Percentiles rank a stretch among this genome's conserved stretches.
Evolutionary conservation across 345 rosid genomes (phyloP).

Genomic region (Stellera chamaejasme): DNA sequence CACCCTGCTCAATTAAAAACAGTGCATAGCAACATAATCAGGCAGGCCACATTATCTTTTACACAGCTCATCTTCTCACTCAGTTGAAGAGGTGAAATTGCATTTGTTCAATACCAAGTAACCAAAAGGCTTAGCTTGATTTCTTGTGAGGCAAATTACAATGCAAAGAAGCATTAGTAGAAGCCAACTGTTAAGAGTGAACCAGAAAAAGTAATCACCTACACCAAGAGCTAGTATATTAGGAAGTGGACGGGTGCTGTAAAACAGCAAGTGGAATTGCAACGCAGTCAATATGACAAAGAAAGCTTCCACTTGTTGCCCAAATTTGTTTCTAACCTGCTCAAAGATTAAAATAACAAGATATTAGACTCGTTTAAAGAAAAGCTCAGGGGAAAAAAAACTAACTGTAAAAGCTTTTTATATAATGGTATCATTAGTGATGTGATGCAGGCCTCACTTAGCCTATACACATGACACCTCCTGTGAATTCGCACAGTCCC

Average conservation of each 20-base stretch:
- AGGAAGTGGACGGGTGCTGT: slow-evolving; percentile 91
- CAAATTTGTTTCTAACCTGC: slow-evolving; percentile 76
- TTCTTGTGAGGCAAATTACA: slow-evolving; percentile 5
- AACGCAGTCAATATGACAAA: slow-evolving; percentile 67
- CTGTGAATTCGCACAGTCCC: too few relatives aligned
- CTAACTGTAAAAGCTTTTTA: too few relatives aligned
- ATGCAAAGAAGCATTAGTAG: not conserved
- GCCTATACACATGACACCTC: too few relatives aligned
- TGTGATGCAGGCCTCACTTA: too few relatives aligned
- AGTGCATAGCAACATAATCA: too few relatives aligned
- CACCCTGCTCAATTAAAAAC: too few relatives aligned
- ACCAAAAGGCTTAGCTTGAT: not conserved
- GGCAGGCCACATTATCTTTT: too few relatives aligned
- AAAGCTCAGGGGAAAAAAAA: not conserved
- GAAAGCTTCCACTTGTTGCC: slow-evolving; percentile 89
- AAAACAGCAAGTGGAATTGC: slow-evolving; percentile 94
- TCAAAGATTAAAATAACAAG: slow-evolving; percentile 14
- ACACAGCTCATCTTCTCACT: too few relatives aligned
- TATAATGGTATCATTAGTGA: too few relatives aligned
- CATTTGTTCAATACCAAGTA: not conserved
- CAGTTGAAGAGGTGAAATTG: too few relatives aligned
- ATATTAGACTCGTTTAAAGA: slow-evolving; percentile 1
- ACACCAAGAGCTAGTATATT: slow-evolving; percentile 73
- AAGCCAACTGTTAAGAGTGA: slow-evolving; percentile 7
- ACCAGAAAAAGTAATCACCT: slow-evolving; percentile 45